Base-by-base conservation (phyloP, 164 flowering plant species). In the Dillenia suffruticosa region DNA sequence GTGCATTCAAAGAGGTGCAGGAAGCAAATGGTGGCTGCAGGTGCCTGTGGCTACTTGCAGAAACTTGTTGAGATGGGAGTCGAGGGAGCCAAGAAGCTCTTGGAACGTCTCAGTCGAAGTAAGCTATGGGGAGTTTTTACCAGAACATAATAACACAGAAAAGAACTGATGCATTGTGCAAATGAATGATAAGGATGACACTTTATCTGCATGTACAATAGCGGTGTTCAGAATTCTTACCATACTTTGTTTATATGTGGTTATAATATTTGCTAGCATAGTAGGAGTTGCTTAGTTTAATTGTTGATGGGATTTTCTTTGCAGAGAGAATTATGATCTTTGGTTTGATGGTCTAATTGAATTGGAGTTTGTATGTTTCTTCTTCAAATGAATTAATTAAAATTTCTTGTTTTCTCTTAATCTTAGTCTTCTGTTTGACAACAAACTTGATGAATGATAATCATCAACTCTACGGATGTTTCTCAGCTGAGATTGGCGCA, bases 111-210 rank as follows among this genome's bases (percentile, higher is more conserved):
- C 24, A 74, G 81, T 5, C 74, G 71, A 46, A 79, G 89, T 13
- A 93, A 84, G 70, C 70, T 90, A 12, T 90, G 96, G 96, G 88
- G 90, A 9, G 88, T 93, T 49, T 87, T 90, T 53, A 51, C 83
- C 32, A 77, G 86, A 69, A 72, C 83, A 22, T 86, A 79, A 76
- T 2, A 44, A 46, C 51, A 46, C 51, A 43, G 49, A 49, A 62
- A 56, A 52, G 49, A 46, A 11, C 6, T 16, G 2, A 57, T 14
- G 16, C 11, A 3, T 43, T 5, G 11, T 9, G 17, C 22, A 53
- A 51, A 56, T 49, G 44, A 26, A 46, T 45, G 26, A 53, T 45
- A 32, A 46, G 12, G 22, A 48, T 49, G 54, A 32, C 53, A 55
- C 19, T 57, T 62, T 32, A 60, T 69, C 63, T 76, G 77, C 76